A percentile compares a stretch with the other conserved stretches of the same genome.
These are phyloP conservation scores for Hymenoscyphus salicellus DNA, from an alignment of 2,329 filamentous ascomycete genomes.

Conservation along the genomic window DNA sequence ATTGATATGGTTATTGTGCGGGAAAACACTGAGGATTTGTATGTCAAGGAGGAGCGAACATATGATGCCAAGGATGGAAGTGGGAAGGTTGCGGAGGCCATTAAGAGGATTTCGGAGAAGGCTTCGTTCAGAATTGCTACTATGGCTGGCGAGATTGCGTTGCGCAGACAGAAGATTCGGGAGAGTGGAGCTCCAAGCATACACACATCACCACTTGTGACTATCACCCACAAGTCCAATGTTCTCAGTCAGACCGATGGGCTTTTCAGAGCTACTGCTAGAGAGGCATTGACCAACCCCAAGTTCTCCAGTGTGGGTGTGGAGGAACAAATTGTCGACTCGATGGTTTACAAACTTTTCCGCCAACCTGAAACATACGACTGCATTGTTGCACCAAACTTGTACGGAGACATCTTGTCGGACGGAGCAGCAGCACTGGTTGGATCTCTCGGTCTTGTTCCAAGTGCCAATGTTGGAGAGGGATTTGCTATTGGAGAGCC, in stretches of 20 bases:
- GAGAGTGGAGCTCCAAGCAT: slow-evolving; percentile 55
- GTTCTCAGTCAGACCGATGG: slow-evolving; percentile 95
- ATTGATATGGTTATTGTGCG: slow-evolving; percentile 93
- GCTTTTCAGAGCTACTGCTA: slow-evolving; percentile 80
- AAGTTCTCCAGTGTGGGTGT: slow-evolving; percentile 64
- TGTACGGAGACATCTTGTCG: slow-evolving; percentile 95
- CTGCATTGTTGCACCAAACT: slow-evolving; percentile 94
- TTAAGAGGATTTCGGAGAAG: slow-evolving; percentile 91
- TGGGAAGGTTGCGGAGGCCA: slow-evolving; percentile 88
- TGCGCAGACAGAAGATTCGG: slow-evolving; percentile 79
- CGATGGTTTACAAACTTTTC: slow-evolving; percentile 99
- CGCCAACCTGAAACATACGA: slow-evolving; percentile 93
- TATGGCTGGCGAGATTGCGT: slow-evolving; percentile 92
- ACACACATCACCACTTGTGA: slow-evolving; percentile 72
- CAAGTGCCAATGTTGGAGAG: slow-evolving; percentile 91
- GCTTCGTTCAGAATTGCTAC: slow-evolving; percentile 82
- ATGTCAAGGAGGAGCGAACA: slow-evolving; percentile 89
- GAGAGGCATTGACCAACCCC: slow-evolving; percentile 64
- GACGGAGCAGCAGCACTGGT: slow-evolving; percentile 94
- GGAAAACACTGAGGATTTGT: slow-evolving; percentile 95
- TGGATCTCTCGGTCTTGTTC: slow-evolving; percentile 86
- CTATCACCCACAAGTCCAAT: slow-evolving; percentile 98
- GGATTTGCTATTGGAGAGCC: slow-evolving; percentile 95
- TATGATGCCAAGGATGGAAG: slow-evolving; percentile 64
- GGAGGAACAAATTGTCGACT: slow-evolving; percentile 98